Percentiles rank a stretch among this genome's conserved stretches.
phyloP scores from a whole-genome alignment of 164 flowering plant genomes.

The Echeveria elegans region DNA sequence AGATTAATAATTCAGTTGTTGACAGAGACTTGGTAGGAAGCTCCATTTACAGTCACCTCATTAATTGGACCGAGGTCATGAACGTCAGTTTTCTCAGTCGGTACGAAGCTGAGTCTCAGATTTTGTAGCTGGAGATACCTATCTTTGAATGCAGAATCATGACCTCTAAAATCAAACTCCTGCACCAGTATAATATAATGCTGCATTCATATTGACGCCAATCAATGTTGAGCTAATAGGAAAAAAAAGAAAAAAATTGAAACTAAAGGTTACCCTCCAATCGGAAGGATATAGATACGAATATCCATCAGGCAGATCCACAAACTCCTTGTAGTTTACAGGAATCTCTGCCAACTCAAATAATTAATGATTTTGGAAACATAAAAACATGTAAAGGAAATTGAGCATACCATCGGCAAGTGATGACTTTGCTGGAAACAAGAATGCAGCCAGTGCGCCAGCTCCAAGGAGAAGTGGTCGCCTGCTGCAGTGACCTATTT shows the following conservation, averaged over 20 bases:
- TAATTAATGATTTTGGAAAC: neutral
- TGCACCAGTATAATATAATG: conserved; percentile 15
- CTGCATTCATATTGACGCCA: neutral
- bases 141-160: conserved; percentile 90
- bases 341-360: conserved; percentile 45
- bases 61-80: conserved; percentile 83
- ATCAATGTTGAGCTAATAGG: neutral
- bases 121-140: conserved; percentile 62
- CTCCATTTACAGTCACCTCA: conserved; percentile 50
- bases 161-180: conserved; percentile 77
- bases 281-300: conserved; percentile 78
- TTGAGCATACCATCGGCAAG: conserved; percentile 48
- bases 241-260: neutral
- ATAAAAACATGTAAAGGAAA: neutral
- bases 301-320: conserved; percentile 74
- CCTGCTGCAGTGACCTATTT: conserved; percentile 37
- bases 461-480: conserved; percentile 45
- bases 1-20: too few species aligned
- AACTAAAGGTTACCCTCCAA: conserved; percentile 54
- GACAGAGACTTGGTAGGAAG: neutral
- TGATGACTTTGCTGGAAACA: conserved; percentile 32
- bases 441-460: conserved; percentile 40
- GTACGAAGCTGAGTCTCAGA: conserved; percentile 75
- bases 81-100: conserved; percentile 61
- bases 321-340: conserved; percentile 44